Percentiles rank a stretch among this genome's conserved stretches.
Evolutionary conservation across 2,329 filamentous ascomycete genomes (phyloP).

Genomic region (Chalara sp.): DNA sequence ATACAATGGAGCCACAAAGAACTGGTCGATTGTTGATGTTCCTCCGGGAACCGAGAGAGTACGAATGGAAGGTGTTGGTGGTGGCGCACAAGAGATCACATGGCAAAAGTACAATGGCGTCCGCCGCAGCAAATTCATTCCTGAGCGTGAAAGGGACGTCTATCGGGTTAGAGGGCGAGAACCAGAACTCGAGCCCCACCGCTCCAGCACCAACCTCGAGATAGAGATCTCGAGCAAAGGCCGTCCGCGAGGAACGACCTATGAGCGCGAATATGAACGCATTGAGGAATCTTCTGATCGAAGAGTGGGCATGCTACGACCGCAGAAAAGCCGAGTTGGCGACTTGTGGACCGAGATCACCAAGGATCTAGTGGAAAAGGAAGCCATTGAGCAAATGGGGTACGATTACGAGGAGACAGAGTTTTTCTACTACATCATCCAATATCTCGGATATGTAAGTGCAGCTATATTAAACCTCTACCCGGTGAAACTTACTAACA

Average conservation of each 20-base stretch:
- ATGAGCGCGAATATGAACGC: slow-evolving; percentile 36
- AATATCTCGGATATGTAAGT: slow-evolving; percentile 83
- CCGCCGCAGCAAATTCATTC: slow-evolving; percentile 65
- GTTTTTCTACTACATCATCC: slow-evolving; percentile 85
- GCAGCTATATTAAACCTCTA: background rate
- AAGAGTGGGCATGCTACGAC: slow-evolving; percentile 28
- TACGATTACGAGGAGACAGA: slow-evolving; percentile 91
- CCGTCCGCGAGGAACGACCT: slow-evolving; percentile 10
- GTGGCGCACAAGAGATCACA: slow-evolving; percentile 67
- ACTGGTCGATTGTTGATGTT: slow-evolving; percentile 78
- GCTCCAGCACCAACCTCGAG: slow-evolving; percentile 16
- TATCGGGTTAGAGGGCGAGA: slow-evolving; percentile 4
- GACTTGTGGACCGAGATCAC: slow-evolving; percentile 97
- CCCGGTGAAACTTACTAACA: slow-evolving; percentile 27
- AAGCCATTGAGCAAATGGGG: slow-evolving; percentile 77
- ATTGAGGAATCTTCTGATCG: slow-evolving; percentile 45
- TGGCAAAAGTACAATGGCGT: slow-evolving; percentile 78
- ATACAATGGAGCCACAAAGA: slow-evolving; percentile 64
- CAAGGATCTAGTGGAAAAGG: slow-evolving; percentile 79
- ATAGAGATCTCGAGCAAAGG: slow-evolving; percentile 22
- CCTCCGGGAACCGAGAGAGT: slow-evolving; percentile 77
- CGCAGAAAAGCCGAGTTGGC: slow-evolving; percentile 26
- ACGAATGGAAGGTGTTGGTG: slow-evolving; percentile 73
- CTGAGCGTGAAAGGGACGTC: slow-evolving; percentile 59
- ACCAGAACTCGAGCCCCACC: slow-evolving; percentile 1